These are phyloP conservation scores for Debaryomyces tyrocola DNA, from an alignment of 805 yeast genomes.

Conservation along the genomic window DNA sequence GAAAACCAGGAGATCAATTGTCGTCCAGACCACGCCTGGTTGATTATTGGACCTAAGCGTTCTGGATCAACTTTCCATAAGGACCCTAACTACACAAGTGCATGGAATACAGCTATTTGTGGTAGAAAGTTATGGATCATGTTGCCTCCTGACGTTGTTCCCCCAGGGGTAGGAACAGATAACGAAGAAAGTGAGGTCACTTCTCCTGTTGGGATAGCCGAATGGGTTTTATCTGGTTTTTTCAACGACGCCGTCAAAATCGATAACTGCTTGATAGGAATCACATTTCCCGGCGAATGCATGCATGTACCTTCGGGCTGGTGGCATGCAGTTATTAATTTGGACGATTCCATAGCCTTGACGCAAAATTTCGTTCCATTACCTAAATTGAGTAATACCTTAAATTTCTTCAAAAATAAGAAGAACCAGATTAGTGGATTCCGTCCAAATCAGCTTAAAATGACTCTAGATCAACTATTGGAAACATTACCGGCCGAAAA, in stretches of 20 bases:
- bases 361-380: constrained; percentile 87
- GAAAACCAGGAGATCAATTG: constrained; percentile 36
- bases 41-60: constrained; percentile 78
- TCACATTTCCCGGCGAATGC: constrained; percentile 80
- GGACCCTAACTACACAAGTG: constrained; percentile 87
- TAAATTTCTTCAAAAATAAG: constrained; percentile 66
- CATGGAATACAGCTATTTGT: constrained; percentile 80
- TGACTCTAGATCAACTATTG: constrained; percentile 24
- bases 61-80: constrained; percentile 91
- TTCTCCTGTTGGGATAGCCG: constrained; percentile 88
- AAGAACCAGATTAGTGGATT: constrained; percentile 80
- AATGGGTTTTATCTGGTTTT: constrained; percentile 84
- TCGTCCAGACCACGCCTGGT: constrained; percentile 92
- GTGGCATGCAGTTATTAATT: constrained; percentile 95
- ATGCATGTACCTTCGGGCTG: constrained; percentile 93
- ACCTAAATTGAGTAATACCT: constrained; percentile 57
- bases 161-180: constrained; percentile 85
- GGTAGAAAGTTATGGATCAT: constrained; percentile 87
- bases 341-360: constrained; percentile 79
- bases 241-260: constrained; percentile 65
- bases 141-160: constrained; percentile 74
- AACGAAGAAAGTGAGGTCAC: constrained; percentile 84
- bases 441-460: constrained; percentile 52
- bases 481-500: constrained; percentile 6
- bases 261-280: constrained; percentile 62